Evolutionary conservation across 345 rosid genomes (phyloP), one percentile per base, ranked within the genome.

Genomic region (Hibiscus syriacus): DNA sequence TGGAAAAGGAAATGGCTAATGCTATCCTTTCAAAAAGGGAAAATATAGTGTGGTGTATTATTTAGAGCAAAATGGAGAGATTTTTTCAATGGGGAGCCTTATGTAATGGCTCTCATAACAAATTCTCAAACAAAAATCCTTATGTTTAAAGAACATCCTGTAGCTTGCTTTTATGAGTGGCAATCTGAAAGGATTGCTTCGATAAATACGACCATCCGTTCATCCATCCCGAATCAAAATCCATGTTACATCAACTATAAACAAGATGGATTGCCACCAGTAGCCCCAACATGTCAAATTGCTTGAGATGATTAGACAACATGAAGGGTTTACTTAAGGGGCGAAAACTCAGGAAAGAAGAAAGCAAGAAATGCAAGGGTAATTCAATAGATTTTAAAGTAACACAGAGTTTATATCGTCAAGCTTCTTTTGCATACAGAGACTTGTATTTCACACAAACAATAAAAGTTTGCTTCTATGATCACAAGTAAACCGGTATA

Each of bases 171-270:
- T 30, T 1, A 66, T 30, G n/a, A n/a, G 25, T n/a, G 22, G 23
- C 22, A 19, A 2, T 26, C 41, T 6, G n/a, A 13, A 66, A 30
- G 9, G 12, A 49, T 5, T 27, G 13, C 22, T 56, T 69, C 46
- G 45, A 32, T 70, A 41, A 32, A n/a, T 32, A 19, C 27, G n/a
- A 36, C 38, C 36, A 38, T 16, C 6, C 46, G 9, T 41, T 25
- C 50, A 39, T 39, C 14, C 23, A 49, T 19, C 19, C 29, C 16
- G 41, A 43, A 4, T 54, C 45, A 41, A 58, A 34, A 49, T 6
- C 52, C 3, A 39, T 36, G 49, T 23, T 27, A 39, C 20, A 27
- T 58, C 78, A 16, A 70, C 60, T 34, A 34, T 67, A 16, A 55
- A 34, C 49, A 66, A n/a, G 8, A 64, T 36, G 55, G n/a, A 22